Conservation (phyloP, 2,329 filamentous ascomycete species). For the Metarhizium anisopliae region DNA sequence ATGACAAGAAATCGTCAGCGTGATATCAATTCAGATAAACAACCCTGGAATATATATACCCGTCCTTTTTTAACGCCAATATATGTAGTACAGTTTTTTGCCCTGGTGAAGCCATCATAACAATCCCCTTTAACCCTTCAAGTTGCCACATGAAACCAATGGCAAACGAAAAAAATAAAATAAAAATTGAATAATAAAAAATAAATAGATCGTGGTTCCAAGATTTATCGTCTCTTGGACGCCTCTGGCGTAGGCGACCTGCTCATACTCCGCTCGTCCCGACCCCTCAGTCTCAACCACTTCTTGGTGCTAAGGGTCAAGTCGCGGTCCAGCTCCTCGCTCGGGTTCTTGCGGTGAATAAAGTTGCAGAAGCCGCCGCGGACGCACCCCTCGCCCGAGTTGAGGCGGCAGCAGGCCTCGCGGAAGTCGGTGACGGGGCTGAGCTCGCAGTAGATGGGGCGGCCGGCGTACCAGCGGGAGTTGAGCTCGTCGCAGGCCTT, state of each 20-base stretch:
- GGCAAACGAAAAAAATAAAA: too few species aligned
- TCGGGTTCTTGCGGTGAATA: slow-evolving; percentile 94
- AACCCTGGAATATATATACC: slow-evolving; percentile 11
- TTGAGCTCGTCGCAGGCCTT: slow-evolving; percentile 91
- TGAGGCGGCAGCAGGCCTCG: slow-evolving; percentile 92
- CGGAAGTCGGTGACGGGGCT: slow-evolving; percentile 96
- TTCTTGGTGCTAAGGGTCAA: slow-evolving; percentile 87
- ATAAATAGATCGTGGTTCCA: neutral
- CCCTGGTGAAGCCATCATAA: neutral
- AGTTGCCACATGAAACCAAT: neutral
- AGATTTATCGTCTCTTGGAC: slow-evolving; percentile 49
- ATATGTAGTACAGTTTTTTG: neutral
- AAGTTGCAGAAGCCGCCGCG: slow-evolving; percentile 98
- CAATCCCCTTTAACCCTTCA: neutral
- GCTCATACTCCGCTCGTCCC: slow-evolving; percentile 73
- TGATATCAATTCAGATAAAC: slow-evolving; percentile 5
- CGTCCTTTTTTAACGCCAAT: slow-evolving; percentile 17
- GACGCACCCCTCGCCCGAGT: slow-evolving; percentile 90
- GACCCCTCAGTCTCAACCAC: slow-evolving; percentile 79
- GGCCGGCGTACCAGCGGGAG: slow-evolving; percentile 89
- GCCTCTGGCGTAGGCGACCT: slow-evolving; percentile 84
- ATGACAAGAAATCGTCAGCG: slow-evolving; percentile 6
- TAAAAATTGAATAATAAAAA: neutral
- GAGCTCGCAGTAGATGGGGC: slow-evolving; percentile 96
- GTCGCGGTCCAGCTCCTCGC: slow-evolving; percentile 79